These are phyloP conservation scores for Sonneratia alba DNA, from an alignment of 345 rosid genomes.

Conservation along the genomic window DNA sequence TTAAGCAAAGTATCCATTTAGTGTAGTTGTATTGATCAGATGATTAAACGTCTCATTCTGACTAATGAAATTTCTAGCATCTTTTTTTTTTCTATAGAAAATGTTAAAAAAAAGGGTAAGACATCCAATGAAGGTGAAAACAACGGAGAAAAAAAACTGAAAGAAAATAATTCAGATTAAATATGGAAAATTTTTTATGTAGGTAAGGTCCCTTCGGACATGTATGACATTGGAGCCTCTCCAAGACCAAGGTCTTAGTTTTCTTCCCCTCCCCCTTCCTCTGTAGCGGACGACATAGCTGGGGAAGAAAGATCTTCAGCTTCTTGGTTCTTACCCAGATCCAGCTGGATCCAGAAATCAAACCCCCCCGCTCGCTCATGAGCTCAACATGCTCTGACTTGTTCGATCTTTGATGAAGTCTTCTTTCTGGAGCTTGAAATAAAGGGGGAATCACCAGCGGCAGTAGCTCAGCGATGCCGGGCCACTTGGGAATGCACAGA, in stretches of 20 bases:
- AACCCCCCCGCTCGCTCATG: not conserved
- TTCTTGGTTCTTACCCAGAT: not conserved
- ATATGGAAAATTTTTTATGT: too few relatives aligned
- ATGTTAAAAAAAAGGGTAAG: too few relatives aligned
- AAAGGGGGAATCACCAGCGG: not conserved
- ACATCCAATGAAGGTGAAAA: too few relatives aligned
- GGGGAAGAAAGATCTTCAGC: slow-evolving; percentile 3
- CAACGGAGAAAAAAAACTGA: too few relatives aligned
- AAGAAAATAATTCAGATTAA: too few relatives aligned
- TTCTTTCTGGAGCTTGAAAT: not conserved
- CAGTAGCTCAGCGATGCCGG: not conserved
- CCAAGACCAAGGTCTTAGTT: not conserved
- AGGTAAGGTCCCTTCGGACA: too few relatives aligned
- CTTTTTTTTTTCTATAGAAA: too few relatives aligned
- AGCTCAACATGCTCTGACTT: not conserved
- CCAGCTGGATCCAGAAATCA: not conserved
- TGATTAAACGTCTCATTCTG: too few relatives aligned
- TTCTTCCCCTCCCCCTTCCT: not conserved
- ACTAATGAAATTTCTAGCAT: too few relatives aligned
- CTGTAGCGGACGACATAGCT: not conserved
- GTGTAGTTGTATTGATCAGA: too few relatives aligned
- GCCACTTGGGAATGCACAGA: not conserved
- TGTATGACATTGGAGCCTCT: not conserved
- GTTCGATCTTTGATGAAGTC: not conserved
- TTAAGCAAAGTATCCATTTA: too few relatives aligned